Evolutionary conservation across 306 rosid genomes (phyloP), one percentile per base, ranked within the genome.

Genomic region (Argentina anserina): DNA sequence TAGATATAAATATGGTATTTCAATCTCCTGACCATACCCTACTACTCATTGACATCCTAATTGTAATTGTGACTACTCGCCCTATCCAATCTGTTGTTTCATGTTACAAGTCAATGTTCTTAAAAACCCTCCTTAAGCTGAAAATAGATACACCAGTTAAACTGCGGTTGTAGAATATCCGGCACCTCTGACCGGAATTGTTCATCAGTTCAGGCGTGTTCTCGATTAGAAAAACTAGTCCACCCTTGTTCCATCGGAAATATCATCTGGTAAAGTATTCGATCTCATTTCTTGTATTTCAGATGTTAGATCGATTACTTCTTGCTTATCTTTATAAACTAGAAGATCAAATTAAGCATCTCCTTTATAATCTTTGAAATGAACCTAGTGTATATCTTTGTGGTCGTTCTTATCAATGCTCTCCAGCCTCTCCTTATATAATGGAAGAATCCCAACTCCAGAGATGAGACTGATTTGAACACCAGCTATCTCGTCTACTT

Each of bases 61-160:
- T 50, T 50, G 12, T 50, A 43, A 72, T 20, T 55, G 29, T 26
- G 29, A 70, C 43, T 40, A 36, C 63, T 73, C 58, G n/a, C 67
- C 17, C 8, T 17, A 7, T 43, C 67, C 20, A 58, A 65, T 60
- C 61, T 25, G n/a, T 33, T 43, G 33, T 53, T 55, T 60, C 43
- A 29, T 26, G 26, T 53, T 55, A 47, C 29, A 59, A 36, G 2
- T 47, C 31, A 2, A 20, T 14, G 5, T 10, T 47, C 17, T 18
- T 56, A 56, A 25, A 2, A 9, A n/a, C 50, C 29, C 39, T 6
- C 39, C 39, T 14, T 2, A 0, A 28, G 64, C 64, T 28, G 64
- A 14, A 28, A 58, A 58, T 58, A 58, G 64, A 28, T 10, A 58
- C n/a, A 28, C n/a, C 2, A 6, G n/a, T 13, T 29, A 14, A 59